Conservation (phyloP, 257 asterid species). For the Agastache rugosa region DNA sequence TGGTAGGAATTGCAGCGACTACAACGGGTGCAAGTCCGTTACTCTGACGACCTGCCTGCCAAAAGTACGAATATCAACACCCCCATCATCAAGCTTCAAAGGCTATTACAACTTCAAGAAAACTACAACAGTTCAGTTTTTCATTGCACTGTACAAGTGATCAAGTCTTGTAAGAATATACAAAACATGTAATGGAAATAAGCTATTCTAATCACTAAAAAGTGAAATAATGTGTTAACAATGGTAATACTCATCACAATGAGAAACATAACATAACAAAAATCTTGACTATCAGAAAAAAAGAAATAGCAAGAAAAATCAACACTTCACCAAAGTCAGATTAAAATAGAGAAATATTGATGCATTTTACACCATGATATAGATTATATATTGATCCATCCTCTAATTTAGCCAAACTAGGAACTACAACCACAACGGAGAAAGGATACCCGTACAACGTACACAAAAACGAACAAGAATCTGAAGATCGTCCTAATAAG, state of each 20-base stretch:
- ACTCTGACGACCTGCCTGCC: constrained; percentile 70
- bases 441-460: background rate
- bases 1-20: constrained; percentile 86
- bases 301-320: background rate
- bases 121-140: background rate
- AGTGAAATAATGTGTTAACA: background rate
- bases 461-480: background rate
- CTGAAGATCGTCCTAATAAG: constrained; percentile 27
- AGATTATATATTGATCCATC: background rate
- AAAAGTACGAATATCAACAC: constrained; percentile 20
- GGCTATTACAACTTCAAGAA: background rate
- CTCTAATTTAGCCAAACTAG: background rate
- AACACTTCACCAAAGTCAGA: background rate
- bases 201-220: too few relatives aligned
- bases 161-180: background rate
- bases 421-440: background rate
- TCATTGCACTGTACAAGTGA: background rate
- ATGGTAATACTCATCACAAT: background rate
- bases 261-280: background rate
- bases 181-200: too few relatives aligned
- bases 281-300: background rate
- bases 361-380: background rate
- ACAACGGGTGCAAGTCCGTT: constrained; percentile 75
- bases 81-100: background rate
- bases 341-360: background rate